Evolutionary conservation across 2,329 filamentous ascomycete genomes (phyloP).

Genomic region (Aspergillus costaricaensis): DNA sequence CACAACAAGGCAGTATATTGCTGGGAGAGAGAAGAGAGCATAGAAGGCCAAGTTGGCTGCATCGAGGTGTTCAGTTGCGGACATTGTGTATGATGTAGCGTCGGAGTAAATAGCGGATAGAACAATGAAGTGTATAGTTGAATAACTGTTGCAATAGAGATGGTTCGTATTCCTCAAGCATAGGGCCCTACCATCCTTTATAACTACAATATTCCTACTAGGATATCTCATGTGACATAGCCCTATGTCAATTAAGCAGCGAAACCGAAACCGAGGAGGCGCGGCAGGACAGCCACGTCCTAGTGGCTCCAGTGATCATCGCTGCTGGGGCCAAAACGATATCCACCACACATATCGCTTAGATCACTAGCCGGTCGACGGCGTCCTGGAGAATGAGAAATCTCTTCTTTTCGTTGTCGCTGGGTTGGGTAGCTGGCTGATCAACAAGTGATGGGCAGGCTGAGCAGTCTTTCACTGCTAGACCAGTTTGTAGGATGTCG

Average conservation of each 20-base stretch:
- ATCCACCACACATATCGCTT: too few species aligned
- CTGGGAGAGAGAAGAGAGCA: not conserved
- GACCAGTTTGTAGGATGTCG: too few species aligned
- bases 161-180: not conserved
- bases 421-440: too few species aligned
- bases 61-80: not conserved
- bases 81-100: not conserved
- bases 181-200: too few species aligned
- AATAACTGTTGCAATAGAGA: not conserved
- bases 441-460: too few species aligned
- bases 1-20: not conserved
- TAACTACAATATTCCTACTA: not conserved
- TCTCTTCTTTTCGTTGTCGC: too few species aligned
- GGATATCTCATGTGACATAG: not conserved
- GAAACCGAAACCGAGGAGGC: not conserved
- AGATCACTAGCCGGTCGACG: too few species aligned
- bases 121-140: not conserved
- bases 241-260: not conserved
- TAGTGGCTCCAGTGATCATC: not conserved
- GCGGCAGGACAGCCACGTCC: not conserved
- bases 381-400: too few species aligned
- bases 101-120: not conserved
- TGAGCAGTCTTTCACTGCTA: too few species aligned
- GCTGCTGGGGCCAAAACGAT: too few species aligned
- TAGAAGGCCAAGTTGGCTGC: not conserved